phyloP scores from a whole-genome alignment of 2,329 filamentous ascomycete genomes.

The Aspergillus sp. region DNA sequence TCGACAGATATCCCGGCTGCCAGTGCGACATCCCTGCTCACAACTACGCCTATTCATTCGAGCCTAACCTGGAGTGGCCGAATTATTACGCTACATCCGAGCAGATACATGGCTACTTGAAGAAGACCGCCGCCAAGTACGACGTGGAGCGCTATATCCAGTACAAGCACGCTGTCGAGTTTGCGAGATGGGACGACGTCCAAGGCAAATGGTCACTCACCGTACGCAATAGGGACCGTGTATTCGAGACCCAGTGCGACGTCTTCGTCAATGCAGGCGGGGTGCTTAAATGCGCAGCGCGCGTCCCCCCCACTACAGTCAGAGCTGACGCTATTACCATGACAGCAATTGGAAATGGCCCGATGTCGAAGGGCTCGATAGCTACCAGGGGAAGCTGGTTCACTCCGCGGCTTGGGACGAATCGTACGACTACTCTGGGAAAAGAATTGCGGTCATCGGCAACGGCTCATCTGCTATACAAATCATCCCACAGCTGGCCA shows the following conservation, averaged over 20 bases:
- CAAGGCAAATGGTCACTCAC: slow-evolving; percentile 17
- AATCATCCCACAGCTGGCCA: slow-evolving; percentile 20
- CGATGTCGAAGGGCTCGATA: slow-evolving; percentile 19
- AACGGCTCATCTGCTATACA: slow-evolving; percentile 33
- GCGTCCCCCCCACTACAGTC: too few relatives aligned
- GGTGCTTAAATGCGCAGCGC: slow-evolving; percentile 16
- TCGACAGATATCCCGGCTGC: slow-evolving; percentile 29
- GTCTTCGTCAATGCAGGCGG: slow-evolving; percentile 28
- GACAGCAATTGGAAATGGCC: slow-evolving; percentile 24
- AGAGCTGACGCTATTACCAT: neutral
- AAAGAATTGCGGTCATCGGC: slow-evolving; percentile 33
- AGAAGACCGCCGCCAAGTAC: slow-evolving; percentile 38
- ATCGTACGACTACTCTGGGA: slow-evolving; percentile 18
- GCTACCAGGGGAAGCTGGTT: slow-evolving; percentile 33
- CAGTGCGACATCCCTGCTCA: slow-evolving; percentile 26
- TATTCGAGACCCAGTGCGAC: slow-evolving; percentile 17
- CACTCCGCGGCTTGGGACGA: slow-evolving; percentile 40
- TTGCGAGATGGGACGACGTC: slow-evolving; percentile 36
- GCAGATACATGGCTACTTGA: slow-evolving; percentile 46
- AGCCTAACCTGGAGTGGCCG: slow-evolving; percentile 44
- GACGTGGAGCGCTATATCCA: slow-evolving; percentile 38
- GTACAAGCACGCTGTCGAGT: slow-evolving; percentile 35
- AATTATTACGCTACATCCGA: slow-evolving; percentile 40
- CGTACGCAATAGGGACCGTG: slow-evolving; percentile 3
- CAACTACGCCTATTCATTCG: slow-evolving; percentile 43